These are phyloP conservation scores for Alternaria gansuensis DNA, from an alignment of 2,329 filamentous ascomycete genomes.

Conservation along the genomic window DNA sequence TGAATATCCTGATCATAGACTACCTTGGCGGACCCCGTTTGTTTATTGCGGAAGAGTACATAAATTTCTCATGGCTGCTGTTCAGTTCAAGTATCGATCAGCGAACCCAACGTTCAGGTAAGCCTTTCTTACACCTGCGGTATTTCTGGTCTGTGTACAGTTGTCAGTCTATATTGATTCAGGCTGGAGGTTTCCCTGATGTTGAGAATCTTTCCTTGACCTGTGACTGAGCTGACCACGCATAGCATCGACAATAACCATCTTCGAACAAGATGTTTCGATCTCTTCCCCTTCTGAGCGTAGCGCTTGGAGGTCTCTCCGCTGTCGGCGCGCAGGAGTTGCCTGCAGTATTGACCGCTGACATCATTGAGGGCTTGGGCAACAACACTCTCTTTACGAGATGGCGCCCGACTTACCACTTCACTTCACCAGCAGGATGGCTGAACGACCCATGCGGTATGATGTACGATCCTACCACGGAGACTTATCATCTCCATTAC, in stretches of 20 bases:
- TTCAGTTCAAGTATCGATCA: constrained; percentile 12
- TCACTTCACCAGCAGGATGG: constrained; percentile 60
- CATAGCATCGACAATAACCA: constrained; percentile 5
- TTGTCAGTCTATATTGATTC: background rate
- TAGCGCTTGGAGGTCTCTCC: constrained; percentile 36
- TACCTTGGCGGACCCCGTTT: constrained; percentile 16
- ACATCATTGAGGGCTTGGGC: constrained; percentile 46
- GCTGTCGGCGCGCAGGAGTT: constrained; percentile 35
- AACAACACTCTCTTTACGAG: constrained; percentile 61
- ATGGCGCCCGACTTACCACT: constrained; percentile 59
- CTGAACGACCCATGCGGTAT: constrained; percentile 54
- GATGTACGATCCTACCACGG: constrained; percentile 59
- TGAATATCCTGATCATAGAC: constrained; percentile 30
- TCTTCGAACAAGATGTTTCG: constrained; percentile 32
- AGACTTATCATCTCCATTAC: constrained; percentile 63
- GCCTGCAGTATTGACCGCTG: constrained; percentile 40
- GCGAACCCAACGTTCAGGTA: constrained; percentile 11
- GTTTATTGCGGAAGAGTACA: constrained; percentile 23
- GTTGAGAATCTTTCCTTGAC: background rate
- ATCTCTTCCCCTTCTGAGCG: constrained; percentile 35
- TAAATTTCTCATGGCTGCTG: constrained; percentile 23
- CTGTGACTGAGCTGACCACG: constrained; percentile 3
- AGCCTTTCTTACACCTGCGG: background rate
- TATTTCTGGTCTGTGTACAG: background rate
- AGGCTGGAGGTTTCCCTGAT: background rate